A percentile compares a stretch with the other conserved stretches of the same genome.
Conservation (phyloP, 1,284 basidiomycete genomes). For the Ganoderma resinaceum region DNA sequence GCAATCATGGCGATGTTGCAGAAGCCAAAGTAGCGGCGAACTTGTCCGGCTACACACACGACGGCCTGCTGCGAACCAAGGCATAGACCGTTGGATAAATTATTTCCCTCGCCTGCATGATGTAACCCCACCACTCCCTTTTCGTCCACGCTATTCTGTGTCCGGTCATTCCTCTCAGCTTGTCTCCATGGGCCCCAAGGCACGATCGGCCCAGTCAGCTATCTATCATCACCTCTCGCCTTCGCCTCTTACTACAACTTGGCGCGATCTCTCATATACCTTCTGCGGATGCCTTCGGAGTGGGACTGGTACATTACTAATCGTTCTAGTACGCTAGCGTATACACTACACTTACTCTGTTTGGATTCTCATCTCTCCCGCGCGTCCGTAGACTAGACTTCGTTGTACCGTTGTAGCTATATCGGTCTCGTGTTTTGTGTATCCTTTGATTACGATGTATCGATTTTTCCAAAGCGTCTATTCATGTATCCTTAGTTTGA, state of each 20-base stretch:
- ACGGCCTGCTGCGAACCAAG: neutral
- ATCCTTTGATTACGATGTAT: neutral
- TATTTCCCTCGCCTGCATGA: neutral
- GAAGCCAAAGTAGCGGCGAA: conserved; percentile 39
- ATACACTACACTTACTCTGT: neutral
- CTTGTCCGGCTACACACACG: neutral
- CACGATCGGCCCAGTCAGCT: neutral
- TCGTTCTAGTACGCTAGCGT: neutral
- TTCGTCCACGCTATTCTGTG: neutral
- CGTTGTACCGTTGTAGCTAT: neutral
- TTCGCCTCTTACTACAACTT: neutral
- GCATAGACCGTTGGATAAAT: neutral
- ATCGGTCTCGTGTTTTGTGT: neutral
- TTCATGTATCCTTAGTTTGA: no score
- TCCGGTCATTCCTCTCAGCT: neutral
- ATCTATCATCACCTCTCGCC: neutral
- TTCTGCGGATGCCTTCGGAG: neutral
- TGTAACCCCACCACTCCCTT: neutral
- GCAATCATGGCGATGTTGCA: conserved; percentile 47
- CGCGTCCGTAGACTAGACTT: neutral
- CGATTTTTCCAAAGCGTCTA: neutral
- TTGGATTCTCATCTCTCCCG: neutral
- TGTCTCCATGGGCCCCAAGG: neutral
- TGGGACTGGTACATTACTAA: neutral
- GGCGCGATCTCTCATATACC: neutral